These are phyloP conservation scores for Colletotrichum sojae DNA, from an alignment of 2,329 filamentous ascomycete species.

Conservation along the genomic window DNA sequence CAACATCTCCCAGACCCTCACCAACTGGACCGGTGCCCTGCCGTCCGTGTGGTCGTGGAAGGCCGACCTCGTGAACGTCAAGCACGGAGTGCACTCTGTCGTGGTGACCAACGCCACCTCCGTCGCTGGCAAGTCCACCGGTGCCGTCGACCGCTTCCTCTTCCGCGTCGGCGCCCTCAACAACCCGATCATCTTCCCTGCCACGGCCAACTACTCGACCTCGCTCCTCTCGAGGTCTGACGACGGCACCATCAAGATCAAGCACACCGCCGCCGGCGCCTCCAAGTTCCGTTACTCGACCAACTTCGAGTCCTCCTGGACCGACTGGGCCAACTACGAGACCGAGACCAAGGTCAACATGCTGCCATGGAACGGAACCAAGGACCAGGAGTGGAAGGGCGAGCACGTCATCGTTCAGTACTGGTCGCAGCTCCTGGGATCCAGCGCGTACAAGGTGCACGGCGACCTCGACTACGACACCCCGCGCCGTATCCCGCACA, in stretches of 20 bases:
- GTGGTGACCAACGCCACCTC: conserved; percentile 69
- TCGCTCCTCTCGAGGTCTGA: conserved; percentile 60
- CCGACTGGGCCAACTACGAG: conserved; percentile 69
- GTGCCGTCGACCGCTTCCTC: conserved; percentile 72
- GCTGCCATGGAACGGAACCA: conserved; percentile 70
- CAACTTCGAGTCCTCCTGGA: conserved; percentile 73
- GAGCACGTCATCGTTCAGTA: conserved; percentile 77
- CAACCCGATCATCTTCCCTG: conserved; percentile 41
- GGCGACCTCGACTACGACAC: conserved; percentile 62
- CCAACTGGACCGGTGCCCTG: conserved; percentile 64
- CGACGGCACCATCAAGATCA: conserved; percentile 58
- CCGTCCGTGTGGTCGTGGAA: conserved; percentile 68
- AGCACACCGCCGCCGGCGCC: conserved; percentile 73
- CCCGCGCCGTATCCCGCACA: conserved; percentile 71
- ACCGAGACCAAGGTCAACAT: conserved; percentile 64
- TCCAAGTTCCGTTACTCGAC: conserved; percentile 75
- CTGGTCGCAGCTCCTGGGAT: conserved; percentile 71
- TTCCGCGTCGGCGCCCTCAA: conserved; percentile 34
- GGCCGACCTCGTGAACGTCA: conserved; percentile 67
- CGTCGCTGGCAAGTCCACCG: conserved; percentile 55
- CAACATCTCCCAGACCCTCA: conserved; percentile 50
- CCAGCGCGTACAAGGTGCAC: conserved; percentile 72
- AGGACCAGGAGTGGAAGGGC: conserved; percentile 70
- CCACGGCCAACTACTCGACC: conserved; percentile 55
- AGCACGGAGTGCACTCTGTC: conserved; percentile 74